Evolutionary conservation across 495 filamentous ascomycete genomes (phyloP).

Genomic region (Echria macrotheca): DNA sequence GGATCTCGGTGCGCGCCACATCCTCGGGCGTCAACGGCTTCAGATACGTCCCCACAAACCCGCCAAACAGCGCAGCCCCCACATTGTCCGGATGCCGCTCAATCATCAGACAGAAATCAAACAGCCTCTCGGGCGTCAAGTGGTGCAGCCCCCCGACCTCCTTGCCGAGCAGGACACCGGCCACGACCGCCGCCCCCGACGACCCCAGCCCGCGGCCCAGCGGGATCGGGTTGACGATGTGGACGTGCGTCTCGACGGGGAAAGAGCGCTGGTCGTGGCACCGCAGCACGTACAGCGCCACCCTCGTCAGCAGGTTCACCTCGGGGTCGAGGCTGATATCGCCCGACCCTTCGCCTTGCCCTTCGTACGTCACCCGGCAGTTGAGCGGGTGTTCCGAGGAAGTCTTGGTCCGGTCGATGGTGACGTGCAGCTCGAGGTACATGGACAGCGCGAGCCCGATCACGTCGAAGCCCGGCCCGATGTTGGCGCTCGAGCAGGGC

Average conservation of each 20-base stretch:
- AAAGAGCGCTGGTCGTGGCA: constrained; percentile 81
- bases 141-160: constrained; percentile 73
- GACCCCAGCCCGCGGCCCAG: constrained; percentile 85
- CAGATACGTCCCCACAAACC: constrained; percentile 94
- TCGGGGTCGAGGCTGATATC: constrained; percentile 73
- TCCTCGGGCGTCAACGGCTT: constrained; percentile 84
- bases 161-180: constrained; percentile 86
- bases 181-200: constrained; percentile 90
- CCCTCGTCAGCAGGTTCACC: constrained; percentile 83
- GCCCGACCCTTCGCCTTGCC: constrained; percentile 64
- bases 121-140: constrained; percentile 72
- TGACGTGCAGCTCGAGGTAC: constrained; percentile 79
- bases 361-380: constrained; percentile 85
- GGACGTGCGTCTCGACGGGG: constrained; percentile 79
- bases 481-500: constrained; percentile 92
- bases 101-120: constrained; percentile 96
- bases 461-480: constrained; percentile 94
- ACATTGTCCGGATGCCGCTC: constrained; percentile 98
- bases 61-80: constrained; percentile 87
- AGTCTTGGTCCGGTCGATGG: constrained; percentile 49
- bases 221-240: constrained; percentile 90
- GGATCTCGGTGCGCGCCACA: constrained; percentile 81
- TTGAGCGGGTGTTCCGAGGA: constrained; percentile 63
- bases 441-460: constrained; percentile 90
- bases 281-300: constrained; percentile 85